Base-by-base conservation (phyloP, 331 rosid genomes). In the Ulmus americana region DNA sequence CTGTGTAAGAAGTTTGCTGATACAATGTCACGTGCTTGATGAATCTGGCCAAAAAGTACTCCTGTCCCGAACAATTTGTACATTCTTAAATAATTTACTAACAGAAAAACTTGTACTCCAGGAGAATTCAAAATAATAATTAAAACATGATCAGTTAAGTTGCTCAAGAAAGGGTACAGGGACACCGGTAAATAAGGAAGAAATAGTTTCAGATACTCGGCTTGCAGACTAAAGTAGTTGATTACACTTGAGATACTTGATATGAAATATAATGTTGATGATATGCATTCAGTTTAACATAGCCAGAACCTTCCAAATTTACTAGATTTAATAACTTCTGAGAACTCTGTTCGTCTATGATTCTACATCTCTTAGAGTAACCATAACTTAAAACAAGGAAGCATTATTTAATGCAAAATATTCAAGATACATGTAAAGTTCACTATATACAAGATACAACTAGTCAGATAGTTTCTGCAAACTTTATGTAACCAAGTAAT, bases 1-100 rank as follows among this genome's bases (percentile, higher is more conserved):
- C 98, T 12, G 98, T 83, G 75, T 78, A 92, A 44, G 95, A 85
- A 82, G 98, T 92, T 83, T 80, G 83, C 77, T 92, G 98, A 85
- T 92, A 92, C 81, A 83, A 54, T 54, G 74, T 75, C 66, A 92
- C 59, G 44, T 86, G 86, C 73, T 77, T 77, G 22, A 53, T 77
- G 78, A 92, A 92, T 78, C 79, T 83, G 71, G 86, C 50, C 49
- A 89, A 82, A 76, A 92, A 92, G 38, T 80, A 79, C 62, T 79
- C 97, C 97, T 92, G 88, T 48, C 40, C 73, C 68, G 40, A 70
- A 76, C 59, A 40, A 57, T 72, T 63, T 49, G 44, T 49, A 10
- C 60, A 43, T 47, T 4, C 67, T 64, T 35, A 75, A 47, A 47
- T 3, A 64, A 65, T 48, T 73, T 56, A n/a, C 6, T 35, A 72